Base-by-base conservation (phyloP, 768 basidiomycete genomes). In the Leucosporidium yakuticum region DNA sequence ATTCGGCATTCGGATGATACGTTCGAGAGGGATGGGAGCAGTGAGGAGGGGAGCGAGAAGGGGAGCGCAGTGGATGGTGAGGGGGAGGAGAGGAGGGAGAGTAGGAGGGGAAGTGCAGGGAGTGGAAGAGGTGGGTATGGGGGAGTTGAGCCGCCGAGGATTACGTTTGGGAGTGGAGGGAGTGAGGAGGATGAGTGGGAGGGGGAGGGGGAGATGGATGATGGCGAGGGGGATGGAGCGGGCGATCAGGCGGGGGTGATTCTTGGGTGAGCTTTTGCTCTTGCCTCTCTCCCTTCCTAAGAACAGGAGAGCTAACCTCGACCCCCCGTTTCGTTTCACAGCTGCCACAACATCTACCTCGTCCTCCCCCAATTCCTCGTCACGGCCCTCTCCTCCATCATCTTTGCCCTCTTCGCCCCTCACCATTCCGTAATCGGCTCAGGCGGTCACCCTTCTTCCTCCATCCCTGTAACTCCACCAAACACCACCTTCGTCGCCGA, bases 321-420 rank as follows among this genome's bases (percentile, higher is more conserved):
- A 3, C 47, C 17, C 9, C 15, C 19, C 54, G 17, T n/a, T 31
- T 2, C 12, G 19, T 23, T 2, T 11, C 5, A 32, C 67, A 71
- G 95, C 50, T 95, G 97, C 62, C 93, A 97, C 79, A 97, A 96
- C 75, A 84, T 96, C 67, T 95, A 89, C 78, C 82, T 98, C 69
- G 95, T 97, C 67, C 80, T 96, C 11, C 95, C 95, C 0, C 95
- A 98, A 76, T 94, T 97, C 79, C 82, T 98, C 50, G 88, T 94
- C 39, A 94, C 90, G 0, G 87, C 87, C 29, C 78, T 97, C 7
- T 86, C 91, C 0, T 85, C 92, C 15, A 80, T 94, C 69, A 83
- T 97, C 56, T 96, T 98, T 75, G 89, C 89, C 21, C 79, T 96
- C 7, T 82, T 92, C 68, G 93, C 95, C 68, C 87, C 88, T 7